Evolutionary conservation across 768 basidiomycete genomes (phyloP), one percentile per base, ranked within the genome.

Genomic region (Leccinum obscurum): DNA sequence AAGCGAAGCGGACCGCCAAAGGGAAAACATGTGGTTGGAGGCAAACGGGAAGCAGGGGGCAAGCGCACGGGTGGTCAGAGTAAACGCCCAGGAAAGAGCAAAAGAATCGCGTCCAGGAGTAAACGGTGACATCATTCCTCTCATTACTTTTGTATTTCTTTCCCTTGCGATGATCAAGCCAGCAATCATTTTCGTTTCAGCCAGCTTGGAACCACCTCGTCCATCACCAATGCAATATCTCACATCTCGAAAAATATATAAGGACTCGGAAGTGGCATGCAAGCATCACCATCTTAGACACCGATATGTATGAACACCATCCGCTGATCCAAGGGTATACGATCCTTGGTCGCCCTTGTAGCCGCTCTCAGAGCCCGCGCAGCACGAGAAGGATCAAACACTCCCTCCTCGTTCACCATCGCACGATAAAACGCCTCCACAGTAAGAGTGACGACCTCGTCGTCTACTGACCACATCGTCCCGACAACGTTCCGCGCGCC

Each of bases 1-100:
- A 72, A 77, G n/a, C 73, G 72, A 56, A 63, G 72, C 7, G 68
- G 65, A 32, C 71, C 75, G 7, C 75, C 76, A 10, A 77, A 74
- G 11, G 71, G 67, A n/a, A 82, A 81, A 55, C 76, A 83, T 51
- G 79, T 77, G 8, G 84, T 11, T 1, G 61, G 53, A 51, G 61
- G 61, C 1, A 61, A 65, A 50, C 63, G 35, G 35, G 11, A 46
- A 5, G 24, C 41, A 0, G 55, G 63, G 2, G 61, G 55, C 1
- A 70, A 68, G 63, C 66, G 64, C n/a, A 64, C 73, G 5, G 74
- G 76, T 35, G 76, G 75, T 46, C 44, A 46, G 13, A 73, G 70
- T 26, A 83, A 83, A 58, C 78, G 88, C 35, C 82, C 80, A 13
- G 88, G 88, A 3, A 90, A 88, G 73, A 79, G 79, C 51, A 84